Percentiles rank a stretch among this genome's conserved stretches.
Evolutionary conservation across 495 filamentous ascomycete genomes (phyloP).

Genomic region (Chaetomium fimeti): DNA sequence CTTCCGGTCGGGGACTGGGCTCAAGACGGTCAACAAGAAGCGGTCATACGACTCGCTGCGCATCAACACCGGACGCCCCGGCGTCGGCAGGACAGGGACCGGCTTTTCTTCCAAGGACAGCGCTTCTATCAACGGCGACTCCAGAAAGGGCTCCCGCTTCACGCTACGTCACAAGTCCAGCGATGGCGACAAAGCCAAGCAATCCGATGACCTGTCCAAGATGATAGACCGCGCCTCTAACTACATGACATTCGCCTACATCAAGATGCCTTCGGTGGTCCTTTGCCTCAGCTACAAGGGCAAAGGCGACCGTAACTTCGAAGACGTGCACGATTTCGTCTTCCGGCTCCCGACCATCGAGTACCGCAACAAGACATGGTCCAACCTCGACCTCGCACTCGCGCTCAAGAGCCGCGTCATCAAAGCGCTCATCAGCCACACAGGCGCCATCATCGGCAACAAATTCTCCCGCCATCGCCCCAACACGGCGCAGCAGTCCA

Average conservation of each 20-base stretch:
- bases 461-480: conserved; percentile 89
- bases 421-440: conserved; percentile 89
- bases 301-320: conserved; percentile 87
- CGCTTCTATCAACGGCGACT: conserved; percentile 44
- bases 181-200: conserved; percentile 47
- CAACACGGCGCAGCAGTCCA: conserved; percentile 70
- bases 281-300: conserved; percentile 97
- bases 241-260: conserved; percentile 95
- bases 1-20: conserved; percentile 47
- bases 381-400: conserved; percentile 89
- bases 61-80: conserved; percentile 45
- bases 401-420: conserved; percentile 92
- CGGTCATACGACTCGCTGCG: conserved; percentile 67
- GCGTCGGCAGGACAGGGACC: conserved; percentile 53
- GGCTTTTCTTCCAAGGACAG: conserved; percentile 46
- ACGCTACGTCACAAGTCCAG: conserved; percentile 40
- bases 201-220: conserved; percentile 90
- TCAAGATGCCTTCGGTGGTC: conserved; percentile 91
- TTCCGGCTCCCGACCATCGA: conserved; percentile 93
- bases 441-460: conserved; percentile 94
- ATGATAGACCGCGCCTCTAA: conserved; percentile 96
- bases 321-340: conserved; percentile 95
- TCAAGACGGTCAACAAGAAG: conserved; percentile 55
- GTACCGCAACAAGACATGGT: conserved; percentile 98
- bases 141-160: conserved; percentile 53